Evolutionary conservation across 192 early-diverging fungal species (phyloP).

Genomic region (Polychytrium aggregatum): DNA sequence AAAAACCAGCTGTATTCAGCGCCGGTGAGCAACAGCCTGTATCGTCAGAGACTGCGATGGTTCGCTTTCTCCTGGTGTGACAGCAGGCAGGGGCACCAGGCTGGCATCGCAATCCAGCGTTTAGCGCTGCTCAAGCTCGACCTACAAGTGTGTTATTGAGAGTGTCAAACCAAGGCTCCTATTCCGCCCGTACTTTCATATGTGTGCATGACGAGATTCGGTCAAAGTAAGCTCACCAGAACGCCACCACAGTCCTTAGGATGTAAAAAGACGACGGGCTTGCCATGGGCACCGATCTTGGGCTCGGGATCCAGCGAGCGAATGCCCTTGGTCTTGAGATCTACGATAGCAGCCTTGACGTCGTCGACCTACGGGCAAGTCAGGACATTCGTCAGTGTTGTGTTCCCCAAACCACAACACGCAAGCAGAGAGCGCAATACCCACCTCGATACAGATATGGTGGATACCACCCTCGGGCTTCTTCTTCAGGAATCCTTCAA

Average conservation of each 20-base stretch:
- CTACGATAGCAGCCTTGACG: slow-evolving; percentile 52
- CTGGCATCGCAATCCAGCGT: no score
- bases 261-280: slow-evolving; percentile 70
- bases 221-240: slow-evolving; percentile 30
- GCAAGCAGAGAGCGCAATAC: background rate
- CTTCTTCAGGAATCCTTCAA: slow-evolving; percentile 64
- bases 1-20: no score
- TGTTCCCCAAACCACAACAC: background rate
- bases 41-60: no score
- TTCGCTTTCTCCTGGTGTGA: no score
- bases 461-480: slow-evolving; percentile 75
- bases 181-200: no score
- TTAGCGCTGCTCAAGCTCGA: no score
- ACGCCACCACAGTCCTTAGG: slow-evolving; percentile 77
- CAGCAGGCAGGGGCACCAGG: no score
- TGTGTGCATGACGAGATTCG: no score
- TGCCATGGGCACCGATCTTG: slow-evolving; percentile 72
- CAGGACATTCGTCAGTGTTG: background rate
- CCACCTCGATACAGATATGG: slow-evolving; percentile 67
- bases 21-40: no score
- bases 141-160: no score
- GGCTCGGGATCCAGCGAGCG: slow-evolving; percentile 57
- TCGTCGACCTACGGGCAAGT: slow-evolving; percentile 38
- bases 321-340: slow-evolving; percentile 50
- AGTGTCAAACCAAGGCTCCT: no score